A percentile compares a stretch with the other conserved stretches of the same genome.
phyloP scores from a whole-genome alignment of 257 asterid species.

The Solanum appendiculatum region DNA sequence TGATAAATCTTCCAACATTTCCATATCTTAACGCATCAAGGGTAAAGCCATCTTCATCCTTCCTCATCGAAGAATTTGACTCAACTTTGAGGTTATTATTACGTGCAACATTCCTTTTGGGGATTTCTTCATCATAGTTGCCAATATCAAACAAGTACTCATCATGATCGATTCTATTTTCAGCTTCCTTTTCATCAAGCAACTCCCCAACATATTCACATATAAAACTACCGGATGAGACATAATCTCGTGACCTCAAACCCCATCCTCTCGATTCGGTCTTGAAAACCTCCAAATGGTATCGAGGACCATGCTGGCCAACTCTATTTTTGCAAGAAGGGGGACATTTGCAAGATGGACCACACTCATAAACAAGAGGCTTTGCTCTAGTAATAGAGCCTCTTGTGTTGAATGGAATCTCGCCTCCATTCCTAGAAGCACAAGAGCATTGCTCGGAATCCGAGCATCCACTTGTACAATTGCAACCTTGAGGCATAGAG shows the following conservation, averaged over 20 bases:
- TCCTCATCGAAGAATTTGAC: not conserved
- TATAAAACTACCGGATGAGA: slow-evolving; percentile 33
- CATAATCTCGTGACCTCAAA: slow-evolving; percentile 25
- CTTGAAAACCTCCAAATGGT: slow-evolving; percentile 34
- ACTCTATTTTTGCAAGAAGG: slow-evolving; percentile 42
- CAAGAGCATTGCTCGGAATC: slow-evolving; percentile 21
- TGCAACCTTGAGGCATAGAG: slow-evolving; percentile 16
- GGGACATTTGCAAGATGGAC: slow-evolving; percentile 46
- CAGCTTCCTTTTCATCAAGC: slow-evolving; percentile 14
- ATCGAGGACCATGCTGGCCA: slow-evolving; percentile 30
- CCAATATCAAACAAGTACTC: slow-evolving; percentile 12
- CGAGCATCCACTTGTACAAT: slow-evolving; percentile 34
- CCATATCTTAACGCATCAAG: slow-evolving; percentile 36
- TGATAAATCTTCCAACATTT: slow-evolving; percentile 49
- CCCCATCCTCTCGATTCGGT: slow-evolving; percentile 41
- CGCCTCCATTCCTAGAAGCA: slow-evolving; percentile 31
- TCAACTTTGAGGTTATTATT: not conserved
- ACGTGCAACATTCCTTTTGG: not conserved
- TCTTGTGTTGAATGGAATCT: slow-evolving; percentile 40
- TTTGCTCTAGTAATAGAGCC: slow-evolving; percentile 9
- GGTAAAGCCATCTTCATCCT: not conserved
- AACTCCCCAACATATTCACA: slow-evolving; percentile 49
- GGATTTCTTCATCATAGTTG: not conserved
- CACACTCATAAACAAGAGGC: slow-evolving; percentile 35
- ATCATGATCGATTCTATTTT: slow-evolving; percentile 2